Percentiles rank a stretch among this genome's conserved stretches.
These are phyloP conservation scores for Ilyonectria destructans DNA, from an alignment of 2,329 filamentous ascomycete species.

Conservation along the genomic window DNA sequence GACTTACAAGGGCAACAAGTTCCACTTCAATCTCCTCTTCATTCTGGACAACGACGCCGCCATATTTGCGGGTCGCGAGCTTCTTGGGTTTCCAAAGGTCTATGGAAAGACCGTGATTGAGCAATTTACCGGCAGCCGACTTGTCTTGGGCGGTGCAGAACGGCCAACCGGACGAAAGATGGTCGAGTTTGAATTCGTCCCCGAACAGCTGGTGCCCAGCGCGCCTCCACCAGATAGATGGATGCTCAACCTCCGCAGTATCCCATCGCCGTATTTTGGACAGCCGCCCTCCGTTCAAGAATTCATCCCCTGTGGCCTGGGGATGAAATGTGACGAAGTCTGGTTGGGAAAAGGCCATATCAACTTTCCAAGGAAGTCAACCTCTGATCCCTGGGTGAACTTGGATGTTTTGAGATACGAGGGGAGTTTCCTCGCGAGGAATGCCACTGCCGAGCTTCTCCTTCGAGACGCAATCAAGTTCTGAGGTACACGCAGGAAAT, in stretches of 20 bases:
- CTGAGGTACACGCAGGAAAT: neutral
- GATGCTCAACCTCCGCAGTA: conserved; percentile 31
- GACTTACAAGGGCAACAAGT: conserved; percentile 28
- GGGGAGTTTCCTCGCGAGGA: conserved; percentile 26
- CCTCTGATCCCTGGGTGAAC: conserved; percentile 29
- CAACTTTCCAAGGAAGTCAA: conserved; percentile 23
- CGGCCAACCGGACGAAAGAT: conserved; percentile 23
- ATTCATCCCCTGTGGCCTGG: conserved; percentile 6
- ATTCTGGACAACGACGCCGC: conserved; percentile 33
- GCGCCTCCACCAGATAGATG: conserved; percentile 24
- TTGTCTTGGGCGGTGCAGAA: conserved; percentile 19
- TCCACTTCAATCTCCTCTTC: conserved; percentile 26
- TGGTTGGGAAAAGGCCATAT: conserved; percentile 25
- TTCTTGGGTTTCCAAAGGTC: conserved; percentile 30
- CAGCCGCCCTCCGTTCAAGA: conserved; percentile 22
- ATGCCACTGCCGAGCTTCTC: conserved; percentile 26
- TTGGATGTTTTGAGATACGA: conserved; percentile 31
- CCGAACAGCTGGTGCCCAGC: conserved; percentile 15
- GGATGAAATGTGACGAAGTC: neutral
- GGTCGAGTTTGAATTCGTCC: conserved; percentile 32
- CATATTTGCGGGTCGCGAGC: conserved; percentile 31
- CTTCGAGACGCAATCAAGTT: conserved; percentile 20
- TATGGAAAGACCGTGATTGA: conserved; percentile 25
- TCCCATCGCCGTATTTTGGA: conserved; percentile 21
- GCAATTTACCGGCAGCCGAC: conserved; percentile 20